phyloP scores from a whole-genome alignment of 2,329 filamentous ascomycete species.

The Lachnellula arida region DNA sequence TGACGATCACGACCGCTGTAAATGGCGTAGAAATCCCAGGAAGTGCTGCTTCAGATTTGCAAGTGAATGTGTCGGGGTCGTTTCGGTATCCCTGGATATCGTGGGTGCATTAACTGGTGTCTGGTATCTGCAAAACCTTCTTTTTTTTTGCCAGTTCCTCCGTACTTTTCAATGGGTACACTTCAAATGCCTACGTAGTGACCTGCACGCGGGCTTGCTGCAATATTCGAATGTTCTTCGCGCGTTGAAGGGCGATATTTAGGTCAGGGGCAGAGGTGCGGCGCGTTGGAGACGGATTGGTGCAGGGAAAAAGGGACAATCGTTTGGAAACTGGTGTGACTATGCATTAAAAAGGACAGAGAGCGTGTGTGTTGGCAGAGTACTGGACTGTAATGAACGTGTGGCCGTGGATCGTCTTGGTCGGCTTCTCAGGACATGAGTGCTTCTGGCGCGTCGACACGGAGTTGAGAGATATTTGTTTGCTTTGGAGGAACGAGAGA shows the following conservation, averaged over 20 bases:
- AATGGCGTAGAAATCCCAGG: slow-evolving; percentile 10
- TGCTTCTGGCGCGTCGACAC: too few relatives aligned
- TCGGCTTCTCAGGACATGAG: too few relatives aligned
- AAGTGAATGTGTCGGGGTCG: slow-evolving; percentile 19
- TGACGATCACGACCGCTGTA: slow-evolving; percentile 7
- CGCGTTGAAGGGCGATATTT: slow-evolving; percentile 2
- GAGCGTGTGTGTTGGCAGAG: too few relatives aligned
- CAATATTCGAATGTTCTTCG: slow-evolving; percentile 9
- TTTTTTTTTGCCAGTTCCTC: slow-evolving; percentile 1
- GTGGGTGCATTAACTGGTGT: slow-evolving; percentile 2
- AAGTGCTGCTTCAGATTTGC: slow-evolving; percentile 18
- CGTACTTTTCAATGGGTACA: background rate
- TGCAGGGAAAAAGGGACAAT: slow-evolving; percentile 16
- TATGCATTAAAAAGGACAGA: slow-evolving; percentile 14
- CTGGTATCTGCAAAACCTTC: slow-evolving; percentile 1
- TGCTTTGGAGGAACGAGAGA: too few relatives aligned
- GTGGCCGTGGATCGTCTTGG: too few relatives aligned
- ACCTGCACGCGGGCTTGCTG: slow-evolving; percentile 2
- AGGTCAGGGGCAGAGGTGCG: slow-evolving; percentile 8
- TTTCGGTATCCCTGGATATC: slow-evolving; percentile 13
- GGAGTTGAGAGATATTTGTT: too few relatives aligned
- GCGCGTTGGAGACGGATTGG: slow-evolving; percentile 16
- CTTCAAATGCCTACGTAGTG: background rate
- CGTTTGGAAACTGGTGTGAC: slow-evolving; percentile 15
- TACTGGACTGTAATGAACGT: too few relatives aligned